A percentile compares a stretch with the other conserved stretches of the same genome.
These are phyloP conservation scores for Scheffersomyces amazonensis DNA, from an alignment of 805 yeast genomes.

Conservation along the genomic window DNA sequence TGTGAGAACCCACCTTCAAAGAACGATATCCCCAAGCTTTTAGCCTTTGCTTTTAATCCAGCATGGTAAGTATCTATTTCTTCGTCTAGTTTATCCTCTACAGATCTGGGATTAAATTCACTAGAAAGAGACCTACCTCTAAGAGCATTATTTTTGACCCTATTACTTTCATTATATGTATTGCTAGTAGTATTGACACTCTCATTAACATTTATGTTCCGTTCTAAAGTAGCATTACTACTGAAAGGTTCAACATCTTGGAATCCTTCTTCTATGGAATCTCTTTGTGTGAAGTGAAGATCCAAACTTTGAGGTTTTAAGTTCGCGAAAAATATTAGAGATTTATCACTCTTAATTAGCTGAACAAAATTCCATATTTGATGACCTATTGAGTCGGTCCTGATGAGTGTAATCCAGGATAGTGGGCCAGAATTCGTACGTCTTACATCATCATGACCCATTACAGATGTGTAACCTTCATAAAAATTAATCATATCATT, in stretches of 20 bases:
- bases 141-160: too few relatives aligned
- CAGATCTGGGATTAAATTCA: too few relatives aligned
- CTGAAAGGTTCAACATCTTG: conserved; percentile 5
- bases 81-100: background rate
- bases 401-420: conserved; percentile 26
- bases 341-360: conserved; percentile 1
- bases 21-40: conserved; percentile 23
- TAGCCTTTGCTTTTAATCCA: conserved; percentile 10
- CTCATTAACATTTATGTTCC: background rate
- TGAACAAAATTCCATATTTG: conserved; percentile 10
- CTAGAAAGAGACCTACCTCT: background rate
- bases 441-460: conserved; percentile 20
- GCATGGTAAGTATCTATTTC: background rate
- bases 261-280: conserved; percentile 9
- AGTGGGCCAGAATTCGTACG: conserved; percentile 30
- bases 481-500: conserved; percentile 15
- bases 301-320: background rate
- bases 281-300: conserved; percentile 6
- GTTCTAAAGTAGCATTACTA: background rate
- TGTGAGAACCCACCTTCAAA: conserved; percentile 27
- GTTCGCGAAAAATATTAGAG: background rate
- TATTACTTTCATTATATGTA: too few relatives aligned
- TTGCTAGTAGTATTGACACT: too few relatives aligned
- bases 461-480: conserved; percentile 20
- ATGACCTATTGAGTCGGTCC: conserved; percentile 19